Percentiles rank a stretch among this genome's conserved stretches.
phyloP scores from a whole-genome alignment of 1,284 basidiomycete species.

The Cystobasidium pallidum region DNA sequence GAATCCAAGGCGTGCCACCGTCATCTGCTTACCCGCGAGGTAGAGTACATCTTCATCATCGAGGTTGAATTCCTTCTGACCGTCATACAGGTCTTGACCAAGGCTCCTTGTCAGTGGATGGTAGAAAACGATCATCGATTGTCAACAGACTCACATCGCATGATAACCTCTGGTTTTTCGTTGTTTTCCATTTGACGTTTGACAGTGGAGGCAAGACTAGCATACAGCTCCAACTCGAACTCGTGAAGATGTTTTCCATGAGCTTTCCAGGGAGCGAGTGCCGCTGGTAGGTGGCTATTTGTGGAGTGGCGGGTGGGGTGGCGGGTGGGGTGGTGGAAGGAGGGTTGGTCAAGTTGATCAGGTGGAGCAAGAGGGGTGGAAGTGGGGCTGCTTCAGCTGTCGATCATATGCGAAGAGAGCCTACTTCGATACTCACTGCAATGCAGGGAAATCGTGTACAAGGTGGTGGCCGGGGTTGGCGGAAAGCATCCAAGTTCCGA shows the following conservation, averaged over 20 bases:
- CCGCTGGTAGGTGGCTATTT: constrained; percentile 44
- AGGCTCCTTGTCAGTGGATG: neutral
- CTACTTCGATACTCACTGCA: constrained; percentile 13
- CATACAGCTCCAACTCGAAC: constrained; percentile 47
- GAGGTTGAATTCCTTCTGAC: constrained; percentile 32
- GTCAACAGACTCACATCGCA: constrained; percentile 17
- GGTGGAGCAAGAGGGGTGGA: no score
- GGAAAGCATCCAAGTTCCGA: constrained; percentile 43
- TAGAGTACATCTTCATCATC: constrained; percentile 30
- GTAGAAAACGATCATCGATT: no score
- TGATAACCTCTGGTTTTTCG: constrained; percentile 45
- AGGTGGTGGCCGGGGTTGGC: constrained; percentile 46
- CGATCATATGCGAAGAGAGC: neutral
- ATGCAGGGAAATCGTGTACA: constrained; percentile 46
- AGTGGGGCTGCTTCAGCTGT: no score
- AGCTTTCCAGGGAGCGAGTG: constrained; percentile 50
- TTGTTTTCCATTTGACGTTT: constrained; percentile 36
- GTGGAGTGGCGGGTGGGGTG: no score
- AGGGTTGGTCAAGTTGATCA: no score
- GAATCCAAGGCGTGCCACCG: neutral
- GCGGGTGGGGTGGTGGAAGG: no score
- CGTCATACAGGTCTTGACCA: constrained; percentile 43
- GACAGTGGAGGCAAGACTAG: constrained; percentile 43
- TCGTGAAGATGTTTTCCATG: constrained; percentile 45
- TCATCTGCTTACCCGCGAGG: constrained; percentile 35